These are phyloP conservation scores for Prunus mongolica DNA, from an alignment of 306 rosid genomes.

Conservation along the genomic window DNA sequence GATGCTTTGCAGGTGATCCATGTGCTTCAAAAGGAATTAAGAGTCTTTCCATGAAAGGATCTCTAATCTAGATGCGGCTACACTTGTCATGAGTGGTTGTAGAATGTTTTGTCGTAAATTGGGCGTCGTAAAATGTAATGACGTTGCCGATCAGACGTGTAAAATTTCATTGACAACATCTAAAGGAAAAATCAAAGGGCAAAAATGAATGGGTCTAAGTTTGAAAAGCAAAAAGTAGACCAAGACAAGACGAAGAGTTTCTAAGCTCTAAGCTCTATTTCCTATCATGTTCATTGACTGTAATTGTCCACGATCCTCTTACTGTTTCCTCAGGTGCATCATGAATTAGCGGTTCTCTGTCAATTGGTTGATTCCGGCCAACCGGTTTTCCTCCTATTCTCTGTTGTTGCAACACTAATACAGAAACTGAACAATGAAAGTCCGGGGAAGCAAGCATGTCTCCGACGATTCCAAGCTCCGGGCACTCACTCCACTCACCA, in stretches of 20 bases:
- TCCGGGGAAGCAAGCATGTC: constrained; percentile 68
- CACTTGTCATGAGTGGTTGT: too few species aligned
- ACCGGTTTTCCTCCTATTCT: constrained; percentile 36
- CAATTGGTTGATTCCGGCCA: neutral
- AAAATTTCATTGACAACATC: too few species aligned
- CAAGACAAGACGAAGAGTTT: neutral
- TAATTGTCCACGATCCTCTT: constrained; percentile 37
- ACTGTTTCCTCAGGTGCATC: constrained; percentile 11
- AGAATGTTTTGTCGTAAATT: too few species aligned
- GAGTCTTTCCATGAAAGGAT: too few species aligned
- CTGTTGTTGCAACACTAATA: constrained; percentile 67
- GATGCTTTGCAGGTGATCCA: neutral
- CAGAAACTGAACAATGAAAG: constrained; percentile 41
- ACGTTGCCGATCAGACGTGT: too few species aligned
- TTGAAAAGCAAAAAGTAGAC: neutral
- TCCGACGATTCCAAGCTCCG: constrained; percentile 57
- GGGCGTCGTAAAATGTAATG: too few species aligned
- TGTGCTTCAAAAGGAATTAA: neutral
- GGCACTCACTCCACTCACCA: constrained; percentile 62
- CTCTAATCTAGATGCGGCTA: too few species aligned
- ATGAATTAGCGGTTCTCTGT: constrained; percentile 24
- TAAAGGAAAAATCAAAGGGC: too few species aligned
- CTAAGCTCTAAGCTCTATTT: constrained; percentile 1
- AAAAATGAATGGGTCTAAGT: neutral
- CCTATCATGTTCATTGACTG: constrained; percentile 15